phyloP scores from a whole-genome alignment of 495 filamentous ascomycete genomes.

The Talaromyces stipitatus region DNA sequence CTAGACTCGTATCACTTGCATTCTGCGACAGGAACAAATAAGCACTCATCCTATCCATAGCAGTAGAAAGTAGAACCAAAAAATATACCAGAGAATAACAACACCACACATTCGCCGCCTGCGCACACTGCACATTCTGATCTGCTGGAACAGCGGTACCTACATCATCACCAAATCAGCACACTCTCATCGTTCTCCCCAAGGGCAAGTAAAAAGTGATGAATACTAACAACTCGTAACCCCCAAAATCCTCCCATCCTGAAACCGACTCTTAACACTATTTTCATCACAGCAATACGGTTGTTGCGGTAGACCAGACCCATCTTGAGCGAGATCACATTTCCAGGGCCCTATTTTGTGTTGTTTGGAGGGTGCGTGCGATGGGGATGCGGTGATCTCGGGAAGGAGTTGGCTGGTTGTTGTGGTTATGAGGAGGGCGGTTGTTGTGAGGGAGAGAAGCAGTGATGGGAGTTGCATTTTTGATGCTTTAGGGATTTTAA shows the following conservation, averaged over 20 bases:
- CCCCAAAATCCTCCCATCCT: neutral
- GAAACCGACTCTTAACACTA: slow-evolving; percentile 20
- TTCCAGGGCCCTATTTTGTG: slow-evolving; percentile 3
- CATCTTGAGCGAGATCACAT: slow-evolving; percentile 26
- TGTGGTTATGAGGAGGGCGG: slow-evolving; percentile 16
- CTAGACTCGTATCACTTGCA: neutral
- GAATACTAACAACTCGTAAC: neutral
- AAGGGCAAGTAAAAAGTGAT: neutral
- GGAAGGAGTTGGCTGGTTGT: slow-evolving; percentile 13
- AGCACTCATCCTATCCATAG: neutral
- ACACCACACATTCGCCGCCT: slow-evolving; percentile 4
- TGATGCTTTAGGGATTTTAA: neutral
- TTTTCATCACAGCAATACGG: slow-evolving; percentile 31
- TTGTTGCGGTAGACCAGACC: slow-evolving; percentile 26
- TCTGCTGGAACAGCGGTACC: slow-evolving; percentile 3
- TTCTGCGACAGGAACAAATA: neutral
- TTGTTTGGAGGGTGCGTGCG: slow-evolving; percentile 19
- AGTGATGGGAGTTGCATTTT: neutral
- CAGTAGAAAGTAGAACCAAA: neutral
- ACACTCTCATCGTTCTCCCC: neutral
- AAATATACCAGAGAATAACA: slow-evolving; percentile 1
- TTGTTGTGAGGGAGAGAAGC: neutral
- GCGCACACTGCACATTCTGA: slow-evolving; percentile 5
- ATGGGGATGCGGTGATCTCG: slow-evolving; percentile 14
- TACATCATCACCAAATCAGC: neutral